Evolutionary conservation across 768 basidiomycete species (phyloP), one percentile per base, ranked within the genome.

Genomic region (Tricholoma furcatifolium): DNA sequence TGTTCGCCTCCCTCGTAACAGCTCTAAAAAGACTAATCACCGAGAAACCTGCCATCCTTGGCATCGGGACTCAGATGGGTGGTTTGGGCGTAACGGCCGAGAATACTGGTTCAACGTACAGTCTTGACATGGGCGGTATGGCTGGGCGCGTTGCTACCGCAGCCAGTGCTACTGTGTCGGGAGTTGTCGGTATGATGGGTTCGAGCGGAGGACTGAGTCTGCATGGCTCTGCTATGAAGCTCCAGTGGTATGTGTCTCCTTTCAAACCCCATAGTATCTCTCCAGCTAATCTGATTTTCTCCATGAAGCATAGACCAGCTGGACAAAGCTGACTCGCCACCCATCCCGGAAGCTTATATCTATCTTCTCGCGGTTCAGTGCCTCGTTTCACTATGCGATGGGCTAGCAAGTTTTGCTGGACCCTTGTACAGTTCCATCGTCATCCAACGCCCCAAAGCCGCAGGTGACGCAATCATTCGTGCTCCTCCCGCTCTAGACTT

Each of bases 251-350:
- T 38, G 83, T 7, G 7, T 27, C 27, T 27, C 7, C 4, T 18
- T 10, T 38, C 15, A 30, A 36, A 31, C 30, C 20, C 42, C 11
- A 7, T 31, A 6, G n/a, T 35, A 40, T 32, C 54, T 51, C 35
- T 36, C 51, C 41, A 47, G 47, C 45, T 27, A 5, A 39, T 30
- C 3, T 34, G 30, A n/a, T 10, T 20, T 11, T 18, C 31, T 21
- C 47, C 15, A 21, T 35, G 4, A 61, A 97, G 95, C 66, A 98
- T 99, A 60, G 96, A 99, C 66, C 97, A 98, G 67, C 82, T 98
- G 11, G 96, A 99, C 73, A 99, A 99, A 68, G 89, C 93, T 0
- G 97, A 99, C 60, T 84, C 94, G 0, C 97, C 97, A 0, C 77
- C 84, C 0, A 94, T 98, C 48, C 96, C 97, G 0, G 97, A 99